phyloP scores from a whole-genome alignment of 2,329 filamentous ascomycete genomes.

The Diplodia scrobiculata region DNA sequence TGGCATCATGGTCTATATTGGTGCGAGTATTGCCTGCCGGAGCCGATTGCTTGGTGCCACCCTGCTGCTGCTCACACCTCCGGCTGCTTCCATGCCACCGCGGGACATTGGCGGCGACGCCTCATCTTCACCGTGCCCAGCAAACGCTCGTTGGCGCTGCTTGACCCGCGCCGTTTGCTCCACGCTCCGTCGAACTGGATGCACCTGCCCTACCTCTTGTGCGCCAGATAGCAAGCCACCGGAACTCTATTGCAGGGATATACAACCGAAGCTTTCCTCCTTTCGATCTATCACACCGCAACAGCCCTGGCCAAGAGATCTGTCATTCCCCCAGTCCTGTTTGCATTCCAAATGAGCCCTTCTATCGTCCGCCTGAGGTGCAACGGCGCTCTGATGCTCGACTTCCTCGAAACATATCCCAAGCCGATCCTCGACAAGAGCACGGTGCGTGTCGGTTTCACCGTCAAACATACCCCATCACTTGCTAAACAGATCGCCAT shows the following conservation, averaged over 20 bases:
- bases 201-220: background rate
- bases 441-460: background rate
- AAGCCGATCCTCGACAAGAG: too few relatives aligned
- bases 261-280: constrained; percentile 4
- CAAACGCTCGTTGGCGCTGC: background rate
- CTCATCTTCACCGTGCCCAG: background rate
- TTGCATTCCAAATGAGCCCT: constrained; percentile 9
- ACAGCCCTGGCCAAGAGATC: background rate
- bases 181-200: background rate
- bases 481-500: background rate
- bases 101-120: background rate
- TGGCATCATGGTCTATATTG: background rate
- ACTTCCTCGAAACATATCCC: too few relatives aligned
- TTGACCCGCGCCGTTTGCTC: background rate
- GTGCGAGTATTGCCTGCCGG: constrained; percentile 3
- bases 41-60: background rate
- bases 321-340: background rate
- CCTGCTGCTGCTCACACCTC: background rate
- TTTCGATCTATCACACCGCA: constrained; percentile 15
- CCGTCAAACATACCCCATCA: background rate
- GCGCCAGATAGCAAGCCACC: constrained; percentile 8
- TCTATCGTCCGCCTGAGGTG: background rate
- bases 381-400: too few relatives aligned
- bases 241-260: background rate
- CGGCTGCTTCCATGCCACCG: background rate